Evolutionary conservation across 1,284 basidiomycete genomes (phyloP).

Genomic region (Albatrellus sp.): DNA sequence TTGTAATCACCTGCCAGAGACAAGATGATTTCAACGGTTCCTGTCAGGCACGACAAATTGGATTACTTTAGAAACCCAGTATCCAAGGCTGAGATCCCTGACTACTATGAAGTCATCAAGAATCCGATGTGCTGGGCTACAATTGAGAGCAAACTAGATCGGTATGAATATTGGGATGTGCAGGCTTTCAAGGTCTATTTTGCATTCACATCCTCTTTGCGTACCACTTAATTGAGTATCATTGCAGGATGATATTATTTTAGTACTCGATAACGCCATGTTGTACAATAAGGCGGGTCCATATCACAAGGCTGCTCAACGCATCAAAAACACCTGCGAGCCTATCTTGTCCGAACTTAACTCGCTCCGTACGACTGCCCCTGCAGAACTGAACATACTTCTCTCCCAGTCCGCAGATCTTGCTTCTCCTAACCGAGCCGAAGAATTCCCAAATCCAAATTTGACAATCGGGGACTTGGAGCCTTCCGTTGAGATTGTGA

Average conservation of each 20-base stretch:
- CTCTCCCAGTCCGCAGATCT: neutral
- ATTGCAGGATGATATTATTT: constrained; percentile 65
- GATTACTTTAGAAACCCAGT: constrained; percentile 77
- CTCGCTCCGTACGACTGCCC: constrained; percentile 14
- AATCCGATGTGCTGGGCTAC: constrained; percentile 83
- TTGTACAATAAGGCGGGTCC: constrained; percentile 72
- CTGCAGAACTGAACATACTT: constrained; percentile 6
- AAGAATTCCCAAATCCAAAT: neutral
- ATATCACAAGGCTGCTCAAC: constrained; percentile 63
- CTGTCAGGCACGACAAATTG: constrained; percentile 56
- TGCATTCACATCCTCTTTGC: neutral
- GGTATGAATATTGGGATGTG: constrained; percentile 68
- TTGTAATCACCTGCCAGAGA: constrained; percentile 2
- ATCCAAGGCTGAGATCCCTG: constrained; percentile 70
- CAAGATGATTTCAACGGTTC: neutral
- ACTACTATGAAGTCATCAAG: constrained; percentile 85
- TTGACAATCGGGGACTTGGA: constrained; percentile 55
- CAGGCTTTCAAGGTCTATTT: constrained; percentile 60
- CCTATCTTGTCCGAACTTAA: constrained; percentile 54
- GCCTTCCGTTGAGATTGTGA: constrained; percentile 42
- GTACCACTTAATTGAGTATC: neutral
- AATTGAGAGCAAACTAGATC: constrained; percentile 73
- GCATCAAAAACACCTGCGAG: constrained; percentile 49
- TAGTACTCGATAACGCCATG: constrained; percentile 82
- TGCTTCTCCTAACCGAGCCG: neutral